Evolutionary conservation across 2,329 filamentous ascomycete species (phyloP).

Genomic region (Diaporthe ampelina): DNA sequence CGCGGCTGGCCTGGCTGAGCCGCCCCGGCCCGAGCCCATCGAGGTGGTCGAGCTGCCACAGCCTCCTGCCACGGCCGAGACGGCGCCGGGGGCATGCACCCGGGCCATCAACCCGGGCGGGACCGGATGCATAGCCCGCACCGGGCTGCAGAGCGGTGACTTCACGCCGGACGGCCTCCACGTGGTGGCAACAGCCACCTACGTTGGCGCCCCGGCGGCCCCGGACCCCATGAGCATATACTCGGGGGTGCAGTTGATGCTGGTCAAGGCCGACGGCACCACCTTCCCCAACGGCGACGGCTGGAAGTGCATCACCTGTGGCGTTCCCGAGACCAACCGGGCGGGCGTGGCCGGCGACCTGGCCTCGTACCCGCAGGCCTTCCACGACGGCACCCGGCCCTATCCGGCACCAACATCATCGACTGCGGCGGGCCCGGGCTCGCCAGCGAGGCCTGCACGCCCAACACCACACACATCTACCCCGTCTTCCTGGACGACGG

Average conservation of each 20-base stretch:
- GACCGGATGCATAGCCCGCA: constrained; percentile 55
- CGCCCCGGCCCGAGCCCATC: constrained; percentile 52
- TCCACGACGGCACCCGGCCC: constrained; percentile 54
- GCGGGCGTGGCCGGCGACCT: constrained; percentile 35
- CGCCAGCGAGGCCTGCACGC: constrained; percentile 53
- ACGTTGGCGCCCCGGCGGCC: constrained; percentile 56
- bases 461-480: constrained; percentile 55
- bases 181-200: constrained; percentile 55
- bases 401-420: constrained; percentile 53
- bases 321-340: constrained; percentile 51
- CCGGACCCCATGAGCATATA: constrained; percentile 58
- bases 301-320: constrained; percentile 64
- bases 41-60: constrained; percentile 53
- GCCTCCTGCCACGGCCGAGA: constrained; percentile 51
- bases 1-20: constrained; percentile 24
- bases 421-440: constrained; percentile 54
- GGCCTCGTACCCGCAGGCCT: constrained; percentile 58
- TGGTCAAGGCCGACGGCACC: constrained; percentile 58
- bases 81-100: constrained; percentile 51
- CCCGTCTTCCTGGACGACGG: constrained; percentile 57
- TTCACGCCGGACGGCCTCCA: constrained; percentile 61
- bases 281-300: constrained; percentile 59
- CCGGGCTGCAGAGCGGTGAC: constrained; percentile 47
- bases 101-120: constrained; percentile 50
- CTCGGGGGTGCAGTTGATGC: constrained; percentile 56